Evolutionary conservation across 1,284 basidiomycete species (phyloP).

Genomic region (Ceratobasidium sp.): DNA sequence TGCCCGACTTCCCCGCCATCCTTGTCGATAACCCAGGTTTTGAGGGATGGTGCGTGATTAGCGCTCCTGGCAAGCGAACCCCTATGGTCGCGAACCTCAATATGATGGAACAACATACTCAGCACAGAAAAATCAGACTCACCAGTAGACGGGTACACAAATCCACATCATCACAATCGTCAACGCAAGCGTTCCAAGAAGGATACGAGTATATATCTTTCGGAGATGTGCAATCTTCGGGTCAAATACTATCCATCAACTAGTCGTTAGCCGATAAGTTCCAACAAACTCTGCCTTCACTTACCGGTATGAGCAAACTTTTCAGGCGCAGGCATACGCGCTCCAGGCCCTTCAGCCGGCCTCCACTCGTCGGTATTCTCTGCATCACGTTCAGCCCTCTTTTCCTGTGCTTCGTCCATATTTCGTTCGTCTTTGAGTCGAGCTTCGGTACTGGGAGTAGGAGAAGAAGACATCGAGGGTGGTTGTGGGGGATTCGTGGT

Average conservation of each 20-base stretch:
- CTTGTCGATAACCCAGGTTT: constrained; percentile 63
- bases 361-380: constrained; percentile 7
- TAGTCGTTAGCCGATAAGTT: neutral
- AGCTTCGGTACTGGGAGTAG: constrained; percentile 24
- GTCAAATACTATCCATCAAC: constrained; percentile 38
- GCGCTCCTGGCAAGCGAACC: constrained; percentile 45
- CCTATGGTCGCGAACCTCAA: constrained; percentile 7
- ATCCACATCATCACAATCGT: constrained; percentile 48
- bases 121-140: constrained; percentile 26
- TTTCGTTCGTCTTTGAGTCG: neutral
- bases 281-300: constrained; percentile 17
- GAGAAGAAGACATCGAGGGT: constrained; percentile 11
- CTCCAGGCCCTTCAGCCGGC: constrained; percentile 32
- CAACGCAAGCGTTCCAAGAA: constrained; percentile 41
- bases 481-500: neutral
- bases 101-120: neutral
- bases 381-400: constrained; percentile 43
- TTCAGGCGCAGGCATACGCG: constrained; percentile 24
- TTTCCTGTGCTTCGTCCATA: neutral
- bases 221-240: constrained; percentile 47
- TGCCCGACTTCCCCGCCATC: constrained; percentile 62
- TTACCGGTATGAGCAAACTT: constrained; percentile 40
- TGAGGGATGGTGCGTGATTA: constrained; percentile 54
- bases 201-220: constrained; percentile 45
- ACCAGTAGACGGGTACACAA: constrained; percentile 36